A percentile compares a stretch with the other conserved stretches of the same genome.
These are phyloP conservation scores for Talaromyces trachyspermus DNA, from an alignment of 495 filamentous ascomycete species.

Conservation along the genomic window DNA sequence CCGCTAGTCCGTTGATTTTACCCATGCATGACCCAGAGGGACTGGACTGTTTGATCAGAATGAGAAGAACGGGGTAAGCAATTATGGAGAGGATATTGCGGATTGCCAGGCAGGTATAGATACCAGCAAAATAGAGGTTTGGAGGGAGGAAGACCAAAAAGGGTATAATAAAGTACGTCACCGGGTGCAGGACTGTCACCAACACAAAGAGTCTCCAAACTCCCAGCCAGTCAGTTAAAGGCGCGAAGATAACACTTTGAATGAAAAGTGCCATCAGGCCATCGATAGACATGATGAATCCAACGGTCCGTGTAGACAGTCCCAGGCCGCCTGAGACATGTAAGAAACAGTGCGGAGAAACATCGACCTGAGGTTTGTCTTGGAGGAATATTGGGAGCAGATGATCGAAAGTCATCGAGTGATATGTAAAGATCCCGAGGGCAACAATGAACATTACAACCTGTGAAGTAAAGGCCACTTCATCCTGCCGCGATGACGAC, in stretches of 20 bases:
- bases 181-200: constrained; percentile 67
- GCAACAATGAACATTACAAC: constrained; percentile 64
- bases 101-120: constrained; percentile 63
- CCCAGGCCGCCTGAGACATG: constrained; percentile 69
- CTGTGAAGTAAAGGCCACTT: constrained; percentile 54
- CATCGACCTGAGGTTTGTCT: constrained; percentile 43
- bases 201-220: constrained; percentile 66
- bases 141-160: constrained; percentile 56
- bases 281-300: constrained; percentile 72
- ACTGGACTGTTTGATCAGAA: constrained; percentile 77
- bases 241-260: constrained; percentile 68
- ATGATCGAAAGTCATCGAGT: constrained; percentile 83
- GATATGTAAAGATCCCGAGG: constrained; percentile 77
- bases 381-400: constrained; percentile 79
- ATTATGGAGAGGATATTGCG: constrained; percentile 73
- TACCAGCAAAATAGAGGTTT: constrained; percentile 51
- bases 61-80: constrained; percentile 69
- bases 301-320: constrained; percentile 63
- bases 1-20: constrained; percentile 75
- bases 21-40: constrained; percentile 60
- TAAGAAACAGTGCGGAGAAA: constrained; percentile 28
- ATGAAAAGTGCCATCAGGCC: constrained; percentile 73
- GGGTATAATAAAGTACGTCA: constrained; percentile 70
- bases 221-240: constrained; percentile 62
- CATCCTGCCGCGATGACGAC: constrained; percentile 20